These are phyloP conservation scores for Fragaria nilgerrensis DNA, from an alignment of 306 rosid species.

Conservation along the genomic window DNA sequence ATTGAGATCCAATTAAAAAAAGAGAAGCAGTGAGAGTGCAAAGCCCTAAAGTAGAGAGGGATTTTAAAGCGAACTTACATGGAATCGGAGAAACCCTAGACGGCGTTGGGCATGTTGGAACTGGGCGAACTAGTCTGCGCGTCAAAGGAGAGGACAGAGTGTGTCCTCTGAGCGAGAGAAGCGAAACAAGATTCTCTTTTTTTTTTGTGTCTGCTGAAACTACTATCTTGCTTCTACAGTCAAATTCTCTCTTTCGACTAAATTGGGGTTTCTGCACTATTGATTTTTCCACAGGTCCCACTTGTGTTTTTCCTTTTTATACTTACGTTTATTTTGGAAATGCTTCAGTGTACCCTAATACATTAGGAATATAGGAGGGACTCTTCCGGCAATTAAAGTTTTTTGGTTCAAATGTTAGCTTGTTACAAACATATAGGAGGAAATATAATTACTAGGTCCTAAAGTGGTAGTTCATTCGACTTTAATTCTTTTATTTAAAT, in stretches of 20 bases:
- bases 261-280: background rate
- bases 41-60: slow-evolving; percentile 7
- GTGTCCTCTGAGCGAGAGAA: background rate
- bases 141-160: background rate
- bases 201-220: too few relatives aligned
- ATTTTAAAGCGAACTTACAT: background rate
- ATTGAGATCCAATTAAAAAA: slow-evolving; percentile 1
- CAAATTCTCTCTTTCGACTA: background rate
- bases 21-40: background rate
- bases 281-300: background rate
- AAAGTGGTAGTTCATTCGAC: too few relatives aligned
- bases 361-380: too few relatives aligned
- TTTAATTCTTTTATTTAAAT: too few relatives aligned
- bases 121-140: background rate
- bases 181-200: background rate
- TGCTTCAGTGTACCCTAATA: too few relatives aligned
- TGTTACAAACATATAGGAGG: too few relatives aligned
- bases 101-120: background rate
- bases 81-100: slow-evolving; percentile 11
- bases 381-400: too few relatives aligned
- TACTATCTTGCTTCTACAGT: background rate
- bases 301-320: background rate
- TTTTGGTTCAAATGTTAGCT: too few relatives aligned
- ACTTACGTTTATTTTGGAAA: too few relatives aligned
- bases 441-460: too few relatives aligned